Conservation (phyloP, 371 early-diverging fungal species). For the Gilbertella persicaria region DNA sequence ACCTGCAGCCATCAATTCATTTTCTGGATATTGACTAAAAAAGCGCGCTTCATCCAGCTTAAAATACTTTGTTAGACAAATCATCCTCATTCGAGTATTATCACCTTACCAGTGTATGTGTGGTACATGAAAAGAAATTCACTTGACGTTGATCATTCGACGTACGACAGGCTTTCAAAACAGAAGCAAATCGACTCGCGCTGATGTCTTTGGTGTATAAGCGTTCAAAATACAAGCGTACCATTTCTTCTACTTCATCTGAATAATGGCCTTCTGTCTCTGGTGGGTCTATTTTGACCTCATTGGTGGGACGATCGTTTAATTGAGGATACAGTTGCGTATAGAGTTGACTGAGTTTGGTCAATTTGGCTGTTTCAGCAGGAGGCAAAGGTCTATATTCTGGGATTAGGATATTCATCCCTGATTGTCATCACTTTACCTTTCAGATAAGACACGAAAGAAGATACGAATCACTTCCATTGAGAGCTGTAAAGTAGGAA, state of each 20-base stretch:
- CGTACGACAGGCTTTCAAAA: conserved; percentile 71
- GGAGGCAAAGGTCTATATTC: conserved; percentile 31
- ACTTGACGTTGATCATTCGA: conserved; percentile 69
- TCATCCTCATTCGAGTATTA: neutral
- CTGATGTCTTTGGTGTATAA: conserved; percentile 75
- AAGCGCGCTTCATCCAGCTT: conserved; percentile 92
- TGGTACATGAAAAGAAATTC: conserved; percentile 79
- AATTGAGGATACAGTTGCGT: conserved; percentile 35
- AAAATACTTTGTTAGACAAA: neutral
- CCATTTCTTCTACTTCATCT: conserved; percentile 77
- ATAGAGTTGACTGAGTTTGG: conserved; percentile 38
- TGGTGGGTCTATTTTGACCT: neutral
- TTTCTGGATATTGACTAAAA: conserved; percentile 91
- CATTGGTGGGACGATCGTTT: conserved; percentile 14
- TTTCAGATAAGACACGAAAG: conserved; percentile 63
- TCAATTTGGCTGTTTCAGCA: conserved; percentile 34
- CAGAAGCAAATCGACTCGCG: conserved; percentile 70
- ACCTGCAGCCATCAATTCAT: conserved; percentile 84
- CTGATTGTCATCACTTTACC: conserved; percentile 31
- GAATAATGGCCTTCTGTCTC: conserved; percentile 30
- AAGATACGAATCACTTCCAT: conserved; percentile 71
- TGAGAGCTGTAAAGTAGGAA: conserved; percentile 62
- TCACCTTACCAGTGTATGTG: conserved; percentile 65
- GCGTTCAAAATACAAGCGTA: conserved; percentile 72
- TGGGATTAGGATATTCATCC: no score